Conservation (phyloP, 2,329 filamentous ascomycete species). For the Colletotrichum noveboracense region DNA sequence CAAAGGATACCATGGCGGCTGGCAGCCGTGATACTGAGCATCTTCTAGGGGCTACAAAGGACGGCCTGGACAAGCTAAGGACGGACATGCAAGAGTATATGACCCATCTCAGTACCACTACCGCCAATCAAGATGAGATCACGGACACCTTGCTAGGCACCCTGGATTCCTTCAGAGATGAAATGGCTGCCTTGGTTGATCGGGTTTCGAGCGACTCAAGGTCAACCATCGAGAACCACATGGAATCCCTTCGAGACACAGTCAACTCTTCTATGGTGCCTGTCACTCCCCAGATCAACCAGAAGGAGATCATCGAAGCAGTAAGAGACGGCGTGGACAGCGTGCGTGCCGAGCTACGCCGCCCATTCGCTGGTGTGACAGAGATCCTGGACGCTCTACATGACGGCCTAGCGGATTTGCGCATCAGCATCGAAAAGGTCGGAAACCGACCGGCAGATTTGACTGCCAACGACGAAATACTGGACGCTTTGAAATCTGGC, state of each 20-base stretch:
- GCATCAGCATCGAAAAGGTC: slow-evolving; percentile 77
- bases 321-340: slow-evolving; percentile 75
- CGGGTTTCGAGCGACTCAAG: slow-evolving; percentile 56
- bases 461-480: slow-evolving; percentile 86
- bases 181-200: slow-evolving; percentile 67
- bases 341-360: slow-evolving; percentile 76
- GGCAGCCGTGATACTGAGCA: slow-evolving; percentile 86
- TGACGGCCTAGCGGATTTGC: slow-evolving; percentile 81
- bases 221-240: slow-evolving; percentile 79
- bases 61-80: slow-evolving; percentile 83
- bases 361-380: slow-evolving; percentile 73
- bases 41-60: slow-evolving; percentile 84
- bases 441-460: slow-evolving; percentile 81
- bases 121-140: slow-evolving; percentile 77
- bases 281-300: slow-evolving; percentile 54
- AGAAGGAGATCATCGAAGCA: slow-evolving; percentile 73
- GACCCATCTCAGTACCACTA: slow-evolving; percentile 68
- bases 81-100: slow-evolving; percentile 83
- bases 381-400: slow-evolving; percentile 91
- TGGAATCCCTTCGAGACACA: slow-evolving; percentile 80
- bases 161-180: slow-evolving; percentile 70
- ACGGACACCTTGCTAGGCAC: slow-evolving; percentile 70
- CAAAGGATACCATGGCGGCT: slow-evolving; percentile 79
- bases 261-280: slow-evolving; percentile 74
- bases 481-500: slow-evolving; percentile 86